phyloP scores from a whole-genome alignment of 225 moss, liverwort and hornwort genomes.

The Bryoerythrophyllum caledonicum region DNA sequence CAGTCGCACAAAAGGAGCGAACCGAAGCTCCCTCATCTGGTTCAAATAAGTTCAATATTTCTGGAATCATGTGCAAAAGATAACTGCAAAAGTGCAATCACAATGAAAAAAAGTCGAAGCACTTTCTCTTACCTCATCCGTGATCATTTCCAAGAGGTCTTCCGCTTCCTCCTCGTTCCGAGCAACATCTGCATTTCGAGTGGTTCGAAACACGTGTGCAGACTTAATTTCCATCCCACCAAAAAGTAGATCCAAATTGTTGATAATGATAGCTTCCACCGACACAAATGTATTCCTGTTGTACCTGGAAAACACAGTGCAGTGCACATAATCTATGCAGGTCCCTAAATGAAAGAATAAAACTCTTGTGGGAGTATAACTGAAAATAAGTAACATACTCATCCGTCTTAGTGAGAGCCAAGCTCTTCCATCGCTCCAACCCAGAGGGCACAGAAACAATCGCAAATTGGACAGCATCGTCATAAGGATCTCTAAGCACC shows the following conservation, averaged over 20 bases:
- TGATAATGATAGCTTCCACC: slow-evolving; percentile 51
- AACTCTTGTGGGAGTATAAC: not conserved
- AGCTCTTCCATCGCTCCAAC: slow-evolving; percentile 56
- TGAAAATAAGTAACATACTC: slow-evolving; percentile 26
- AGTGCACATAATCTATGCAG: not conserved
- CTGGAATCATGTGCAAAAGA: not conserved
- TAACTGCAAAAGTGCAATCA: not conserved
- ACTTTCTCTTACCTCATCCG: slow-evolving; percentile 55
- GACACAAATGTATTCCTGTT: slow-evolving; percentile 57
- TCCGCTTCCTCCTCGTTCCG: slow-evolving; percentile 69
- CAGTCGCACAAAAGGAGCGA: slow-evolving; percentile 61
- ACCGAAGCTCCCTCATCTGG: slow-evolving; percentile 63
- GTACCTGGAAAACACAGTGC: slow-evolving; percentile 24
- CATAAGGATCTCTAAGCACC: slow-evolving; percentile 60
- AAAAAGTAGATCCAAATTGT: slow-evolving; percentile 61
- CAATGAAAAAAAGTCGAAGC: not conserved
- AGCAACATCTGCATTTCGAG: slow-evolving; percentile 62
- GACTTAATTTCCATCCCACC: slow-evolving; percentile 67
- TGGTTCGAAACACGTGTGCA: slow-evolving; percentile 56
- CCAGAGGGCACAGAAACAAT: slow-evolving; percentile 60
- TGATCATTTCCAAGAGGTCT: slow-evolving; percentile 65
- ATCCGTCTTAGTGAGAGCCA: slow-evolving; percentile 42
- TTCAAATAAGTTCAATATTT: slow-evolving; percentile 14
- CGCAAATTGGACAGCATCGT: slow-evolving; percentile 52
- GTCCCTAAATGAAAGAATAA: not conserved